Evolutionary conservation across 2,329 filamentous ascomycete genomes (phyloP), one percentile per base, ranked within the genome.

Genomic region (Penicillium fuscoglaucum): DNA sequence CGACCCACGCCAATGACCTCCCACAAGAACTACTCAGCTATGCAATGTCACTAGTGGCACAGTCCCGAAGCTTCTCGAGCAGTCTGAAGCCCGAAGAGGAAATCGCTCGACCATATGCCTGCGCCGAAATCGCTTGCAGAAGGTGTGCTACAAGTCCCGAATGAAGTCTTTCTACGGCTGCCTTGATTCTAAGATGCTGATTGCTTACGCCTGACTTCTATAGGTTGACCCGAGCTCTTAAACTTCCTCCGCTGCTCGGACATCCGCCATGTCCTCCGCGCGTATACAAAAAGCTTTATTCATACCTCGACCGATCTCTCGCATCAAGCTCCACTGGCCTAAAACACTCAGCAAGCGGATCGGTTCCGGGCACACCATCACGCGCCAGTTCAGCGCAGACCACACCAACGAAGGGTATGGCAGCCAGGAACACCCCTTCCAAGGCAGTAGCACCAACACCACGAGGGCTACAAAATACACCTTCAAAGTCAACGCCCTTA

Each of bases 111-210:
- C 83, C 85, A 5, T 95, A 95, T 73, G 90, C 89, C 4, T 96
- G 92, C 72, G 90, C 90, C 15, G 88, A 96, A 75, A 84, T 99
- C 60, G 95, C 95, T 21, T 98, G 93, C 71, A 91, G 93, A 67
- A 85, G 90, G 90, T 90, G 77, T 45, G 66, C 29, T 3, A 49
- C 24, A 15, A 35, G 3, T 13, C 35, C 31, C n/a, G 15, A 39
- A 37, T 45, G 12, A 54, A 31, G 3, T 6, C 13, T 21, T 9
- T 9, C 5, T 37, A 47, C 21, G 15, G 19, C 9, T 24, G 8
- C 7, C 6, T 33, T 26, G 2, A 7, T 13, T 9, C 0, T 19
- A 13, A 6, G 0, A 6, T 17, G 26, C n/a, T 44, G 47, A 31
- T 41, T 35, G 28, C 15, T 43, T 48, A 29, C 12, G 13, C 48